A percentile compares a stretch with the other conserved stretches of the same genome.
These are phyloP conservation scores for Ulmus americana DNA, from an alignment of 331 rosid genomes.

Conservation along the genomic window DNA sequence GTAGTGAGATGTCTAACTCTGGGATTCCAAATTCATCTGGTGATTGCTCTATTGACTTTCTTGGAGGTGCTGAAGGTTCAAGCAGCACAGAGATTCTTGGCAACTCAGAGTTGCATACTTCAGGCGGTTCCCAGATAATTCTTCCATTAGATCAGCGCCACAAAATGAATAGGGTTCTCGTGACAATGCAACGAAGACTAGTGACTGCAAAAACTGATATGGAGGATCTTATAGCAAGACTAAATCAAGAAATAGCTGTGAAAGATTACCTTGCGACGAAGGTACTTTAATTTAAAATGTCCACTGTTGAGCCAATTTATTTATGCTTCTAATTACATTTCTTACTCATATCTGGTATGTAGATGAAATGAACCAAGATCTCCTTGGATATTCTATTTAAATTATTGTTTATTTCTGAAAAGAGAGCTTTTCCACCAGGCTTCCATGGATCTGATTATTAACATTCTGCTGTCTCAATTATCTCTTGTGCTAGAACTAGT, in stretches of 20 bases:
- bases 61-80: conserved; percentile 53
- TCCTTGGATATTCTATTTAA: no score
- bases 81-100: conserved; percentile 45
- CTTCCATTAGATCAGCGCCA: conserved; percentile 84
- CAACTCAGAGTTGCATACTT: conserved; percentile 38
- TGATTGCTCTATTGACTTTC: conserved; percentile 56
- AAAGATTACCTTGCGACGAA: conserved; percentile 76
- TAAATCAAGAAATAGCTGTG: conserved; percentile 80
- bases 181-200: conserved; percentile 84
- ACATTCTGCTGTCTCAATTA: not conserved
- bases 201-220: conserved; percentile 79
- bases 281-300: conserved; percentile 33
- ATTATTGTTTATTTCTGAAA: not conserved
- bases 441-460: no score
- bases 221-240: conserved; percentile 94
- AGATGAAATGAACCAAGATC: conserved; percentile 13
- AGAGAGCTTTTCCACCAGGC: not conserved
- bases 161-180: conserved; percentile 78
- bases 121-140: conserved; percentile 60
- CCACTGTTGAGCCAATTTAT: not conserved
- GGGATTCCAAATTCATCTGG: conserved; percentile 69
- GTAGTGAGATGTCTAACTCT: conserved; percentile 64
- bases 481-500: not conserved
- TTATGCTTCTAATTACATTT: conserved; percentile 7
- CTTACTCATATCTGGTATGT: conserved; percentile 1